Conservation (phyloP, 23 red algal genomes). For the Gracilaria domingensis region DNA sequence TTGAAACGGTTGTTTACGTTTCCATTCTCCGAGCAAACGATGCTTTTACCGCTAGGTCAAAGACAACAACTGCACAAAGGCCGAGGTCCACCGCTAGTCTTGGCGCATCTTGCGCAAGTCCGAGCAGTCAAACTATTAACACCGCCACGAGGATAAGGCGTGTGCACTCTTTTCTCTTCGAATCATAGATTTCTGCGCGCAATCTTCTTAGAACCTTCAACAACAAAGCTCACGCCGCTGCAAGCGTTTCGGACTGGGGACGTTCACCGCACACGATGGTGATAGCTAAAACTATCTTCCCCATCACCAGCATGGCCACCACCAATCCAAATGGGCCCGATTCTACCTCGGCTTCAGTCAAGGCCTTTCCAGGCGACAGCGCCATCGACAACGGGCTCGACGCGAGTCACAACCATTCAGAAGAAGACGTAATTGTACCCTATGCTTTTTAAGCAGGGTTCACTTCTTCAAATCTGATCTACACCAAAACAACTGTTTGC, state of each 20-base stretch:
- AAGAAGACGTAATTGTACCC: slow-evolving; percentile 63
- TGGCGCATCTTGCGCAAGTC: too few species aligned
- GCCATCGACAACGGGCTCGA: slow-evolving; percentile 11
- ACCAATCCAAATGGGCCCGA: slow-evolving; percentile 16
- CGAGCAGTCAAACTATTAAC: too few species aligned
- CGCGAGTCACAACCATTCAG: slow-evolving; percentile 6
- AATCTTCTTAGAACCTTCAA: background rate
- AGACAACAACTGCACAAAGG: too few species aligned
- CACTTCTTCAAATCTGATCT: background rate
- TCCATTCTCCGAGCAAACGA: too few species aligned
- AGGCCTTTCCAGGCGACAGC: background rate
- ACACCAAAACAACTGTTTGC: background rate
- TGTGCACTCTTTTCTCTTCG: background rate
- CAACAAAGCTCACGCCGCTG: background rate
- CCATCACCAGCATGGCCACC: slow-evolving; percentile 24
- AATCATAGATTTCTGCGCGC: background rate
- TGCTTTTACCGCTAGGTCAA: too few species aligned
- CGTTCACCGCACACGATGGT: background rate
- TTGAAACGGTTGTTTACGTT: too few species aligned
- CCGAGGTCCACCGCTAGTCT: too few species aligned
- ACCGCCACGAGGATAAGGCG: background rate
- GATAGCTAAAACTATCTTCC: slow-evolving; percentile 19
- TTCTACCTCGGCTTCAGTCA: background rate
- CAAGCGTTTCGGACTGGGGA: background rate
- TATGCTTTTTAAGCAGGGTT: slow-evolving; percentile 4